Percentiles rank a stretch among this genome's conserved stretches.
These are phyloP conservation scores for Sideroxylon spinosum DNA, from an alignment of 179 eudicot genomes.

Conservation along the genomic window DNA sequence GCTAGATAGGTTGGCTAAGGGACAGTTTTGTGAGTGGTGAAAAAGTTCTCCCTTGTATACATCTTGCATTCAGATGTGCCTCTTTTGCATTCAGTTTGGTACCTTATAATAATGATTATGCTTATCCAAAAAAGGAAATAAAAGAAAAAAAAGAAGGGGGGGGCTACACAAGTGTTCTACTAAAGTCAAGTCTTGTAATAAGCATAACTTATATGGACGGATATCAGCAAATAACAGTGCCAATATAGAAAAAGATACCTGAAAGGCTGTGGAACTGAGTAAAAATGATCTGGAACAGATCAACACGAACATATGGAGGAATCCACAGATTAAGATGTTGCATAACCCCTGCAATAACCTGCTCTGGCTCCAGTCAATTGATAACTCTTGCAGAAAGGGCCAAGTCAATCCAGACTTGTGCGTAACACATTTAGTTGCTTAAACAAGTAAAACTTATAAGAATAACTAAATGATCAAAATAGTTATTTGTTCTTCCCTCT, in stretches of 20 bases:
- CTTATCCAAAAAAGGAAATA: too few species aligned
- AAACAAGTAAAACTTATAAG: not conserved
- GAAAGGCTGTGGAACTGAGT: constrained; percentile 26
- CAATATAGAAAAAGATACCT: constrained; percentile 27
- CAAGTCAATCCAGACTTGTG: not conserved
- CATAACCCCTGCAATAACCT: constrained; percentile 87
- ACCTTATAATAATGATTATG: not conserved
- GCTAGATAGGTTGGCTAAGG: not conserved
- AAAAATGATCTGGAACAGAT: constrained; percentile 50
- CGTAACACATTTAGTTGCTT: not conserved
- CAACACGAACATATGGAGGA: constrained; percentile 85
- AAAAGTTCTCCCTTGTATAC: not conserved
- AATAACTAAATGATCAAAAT: not conserved
- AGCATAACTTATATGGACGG: not conserved
- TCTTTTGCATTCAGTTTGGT: too few species aligned
- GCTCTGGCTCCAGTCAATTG: constrained; percentile 23
- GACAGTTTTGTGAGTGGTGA: not conserved
- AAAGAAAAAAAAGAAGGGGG: too few species aligned
- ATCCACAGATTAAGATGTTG: constrained; percentile 56
- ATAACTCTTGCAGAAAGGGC: not conserved
- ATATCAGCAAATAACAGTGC: not conserved
- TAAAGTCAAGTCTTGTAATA: not conserved
- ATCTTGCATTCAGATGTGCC: too few species aligned
- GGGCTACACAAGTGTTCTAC: not conserved
- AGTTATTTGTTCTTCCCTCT: not conserved